Evolutionary conservation across 2,329 filamentous ascomycete species (phyloP).

Genomic region (Calonectria crousiana): DNA sequence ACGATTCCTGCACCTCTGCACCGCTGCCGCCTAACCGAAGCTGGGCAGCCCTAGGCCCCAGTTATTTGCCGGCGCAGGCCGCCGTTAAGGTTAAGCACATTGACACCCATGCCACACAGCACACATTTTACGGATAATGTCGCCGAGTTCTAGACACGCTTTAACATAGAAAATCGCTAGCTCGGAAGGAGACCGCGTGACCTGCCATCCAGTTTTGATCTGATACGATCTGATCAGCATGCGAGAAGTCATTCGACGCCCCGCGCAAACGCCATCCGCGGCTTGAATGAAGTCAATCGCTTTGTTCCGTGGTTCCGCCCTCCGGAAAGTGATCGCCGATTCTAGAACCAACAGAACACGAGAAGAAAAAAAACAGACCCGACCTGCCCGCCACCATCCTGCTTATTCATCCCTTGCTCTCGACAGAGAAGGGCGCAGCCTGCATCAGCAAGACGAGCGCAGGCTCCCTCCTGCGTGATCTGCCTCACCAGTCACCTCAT

Average conservation of each 20-base stretch:
- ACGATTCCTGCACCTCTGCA: not conserved
- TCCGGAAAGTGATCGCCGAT: not conserved
- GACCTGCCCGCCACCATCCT: not conserved
- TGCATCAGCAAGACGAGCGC: not conserved
- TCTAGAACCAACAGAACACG: not conserved
- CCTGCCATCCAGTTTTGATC: not conserved
- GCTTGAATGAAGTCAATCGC: not conserved
- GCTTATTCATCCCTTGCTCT: not conserved
- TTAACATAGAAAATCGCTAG: conserved; percentile 4
- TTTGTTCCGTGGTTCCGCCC: not conserved
- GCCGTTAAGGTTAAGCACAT: conserved; percentile 11
- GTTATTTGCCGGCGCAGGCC: not conserved
- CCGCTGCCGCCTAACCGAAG: conserved; percentile 6
- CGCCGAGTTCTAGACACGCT: not conserved
- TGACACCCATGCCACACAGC: not conserved
- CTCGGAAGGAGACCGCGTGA: not conserved
- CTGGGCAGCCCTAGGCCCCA: conserved; percentile 13
- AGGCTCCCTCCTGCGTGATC: not conserved
- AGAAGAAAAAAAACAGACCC: not conserved
- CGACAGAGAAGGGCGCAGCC: not conserved
- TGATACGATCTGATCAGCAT: not conserved
- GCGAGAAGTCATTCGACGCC: not conserved
- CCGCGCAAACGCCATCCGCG: not conserved
- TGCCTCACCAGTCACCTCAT: not conserved
- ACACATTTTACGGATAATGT: not conserved